Percentiles rank a stretch among this genome's conserved stretches.
These are phyloP conservation scores for Spergularia bocconei DNA, from an alignment of 148 eudicot species.

Conservation along the genomic window DNA sequence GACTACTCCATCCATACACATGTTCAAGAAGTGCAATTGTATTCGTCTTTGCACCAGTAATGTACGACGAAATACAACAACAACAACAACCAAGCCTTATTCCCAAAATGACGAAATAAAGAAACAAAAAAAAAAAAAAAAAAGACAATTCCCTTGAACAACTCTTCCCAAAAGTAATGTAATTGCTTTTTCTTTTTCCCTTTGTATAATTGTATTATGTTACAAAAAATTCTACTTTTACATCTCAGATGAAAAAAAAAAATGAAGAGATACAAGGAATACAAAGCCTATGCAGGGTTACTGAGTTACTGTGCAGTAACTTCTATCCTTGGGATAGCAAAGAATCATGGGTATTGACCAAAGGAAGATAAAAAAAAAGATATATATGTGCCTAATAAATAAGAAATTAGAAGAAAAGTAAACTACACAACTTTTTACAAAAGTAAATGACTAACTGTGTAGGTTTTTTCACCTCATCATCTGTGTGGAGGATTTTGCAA, in stretches of 20 bases:
- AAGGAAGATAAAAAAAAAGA: constrained; percentile 17
- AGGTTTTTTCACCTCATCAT: constrained; percentile 28
- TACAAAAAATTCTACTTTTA: constrained; percentile 31
- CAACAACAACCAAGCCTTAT: too few species aligned
- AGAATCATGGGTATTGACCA: constrained; percentile 31
- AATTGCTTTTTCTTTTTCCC: constrained; percentile 16
- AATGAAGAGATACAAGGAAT: constrained; percentile 27
- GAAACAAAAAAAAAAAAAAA: too few species aligned
- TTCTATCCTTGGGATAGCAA: constrained; percentile 61
- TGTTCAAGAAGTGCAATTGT: too few species aligned
- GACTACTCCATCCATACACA: too few species aligned
- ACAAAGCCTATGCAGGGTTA: constrained; percentile 19
- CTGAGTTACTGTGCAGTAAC: constrained; percentile 18
- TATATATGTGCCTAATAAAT: not conserved
- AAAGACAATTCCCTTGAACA: not conserved
- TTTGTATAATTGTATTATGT: constrained; percentile 15
- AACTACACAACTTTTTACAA: constrained; percentile 24
- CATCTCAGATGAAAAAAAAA: constrained; percentile 6
- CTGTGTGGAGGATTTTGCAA: constrained; percentile 36
- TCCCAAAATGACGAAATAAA: too few species aligned
- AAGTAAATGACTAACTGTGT: constrained; percentile 11
- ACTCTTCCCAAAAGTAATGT: constrained; percentile 12
- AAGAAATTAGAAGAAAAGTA: too few species aligned
- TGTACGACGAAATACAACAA: too few species aligned
- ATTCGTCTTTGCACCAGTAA: too few species aligned